Percentiles rank a stretch among this genome's conserved stretches.
These are phyloP conservation scores for Spathaspora boniae DNA, from an alignment of 805 yeast genomes.

Conservation along the genomic window DNA sequence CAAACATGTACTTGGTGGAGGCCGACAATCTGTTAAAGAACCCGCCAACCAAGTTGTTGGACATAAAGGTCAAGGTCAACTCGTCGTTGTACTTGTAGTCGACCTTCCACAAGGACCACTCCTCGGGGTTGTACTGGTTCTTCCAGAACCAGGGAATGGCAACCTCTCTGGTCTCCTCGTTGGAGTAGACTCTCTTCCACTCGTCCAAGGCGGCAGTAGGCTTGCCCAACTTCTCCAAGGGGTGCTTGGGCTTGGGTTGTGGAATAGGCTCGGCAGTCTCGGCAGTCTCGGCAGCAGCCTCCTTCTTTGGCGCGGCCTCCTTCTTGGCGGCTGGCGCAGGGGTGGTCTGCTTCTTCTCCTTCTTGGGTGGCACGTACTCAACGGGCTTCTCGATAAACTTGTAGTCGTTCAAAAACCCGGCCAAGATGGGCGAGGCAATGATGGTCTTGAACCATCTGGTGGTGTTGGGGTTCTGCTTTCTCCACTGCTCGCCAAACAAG, in stretches of 20 bases:
- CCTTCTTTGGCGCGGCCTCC: conserved; percentile 37
- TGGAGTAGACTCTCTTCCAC: conserved; percentile 96
- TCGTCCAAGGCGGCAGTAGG: conserved; percentile 72
- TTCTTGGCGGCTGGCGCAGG: conserved; percentile 37
- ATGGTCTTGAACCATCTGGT: conserved; percentile 72
- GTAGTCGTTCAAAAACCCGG: conserved; percentile 47
- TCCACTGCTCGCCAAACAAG: conserved; percentile 65
- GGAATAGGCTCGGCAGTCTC: conserved; percentile 43
- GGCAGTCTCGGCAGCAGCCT: conserved; percentile 28
- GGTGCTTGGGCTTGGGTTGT: conserved; percentile 85
- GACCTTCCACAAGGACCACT: conserved; percentile 94
- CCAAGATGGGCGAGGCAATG: conserved; percentile 42
- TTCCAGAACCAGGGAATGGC: conserved; percentile 98
- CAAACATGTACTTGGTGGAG: conserved; percentile 92
- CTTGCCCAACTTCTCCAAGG: conserved; percentile 80
- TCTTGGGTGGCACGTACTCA: conserved; percentile 67
- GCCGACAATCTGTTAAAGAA: conserved; percentile 93
- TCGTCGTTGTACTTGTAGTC: conserved; percentile 98
- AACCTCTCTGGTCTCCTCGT: conserved; percentile 91
- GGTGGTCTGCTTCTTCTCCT: conserved; percentile 62
- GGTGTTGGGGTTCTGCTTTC: conserved; percentile 56
- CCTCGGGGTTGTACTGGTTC: conserved; percentile 82
- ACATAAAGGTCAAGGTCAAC: conserved; percentile 95
- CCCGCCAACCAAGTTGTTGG: conserved; percentile 97
- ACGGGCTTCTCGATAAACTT: conserved; percentile 62